Percentiles rank a stretch among this genome's conserved stretches.
Evolutionary conservation across 306 rosid genomes (phyloP).

Genomic region (Medicago truncatula): MtrunA17r5.0-ANR NC_053049.1:44596501-44597000

Average conservation of each 20-base stretch:
- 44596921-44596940: slow-evolving; percentile 59
- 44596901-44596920: slow-evolving; percentile 57
- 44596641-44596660: not conserved
- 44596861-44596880: slow-evolving; percentile 63
- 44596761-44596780: slow-evolving; percentile 3
- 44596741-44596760: slow-evolving; percentile 15
- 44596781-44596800: not conserved
- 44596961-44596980: slow-evolving; percentile 71
- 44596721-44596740: slow-evolving; percentile 42
- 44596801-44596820: slow-evolving; percentile 24
- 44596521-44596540: not conserved
- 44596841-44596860: slow-evolving; percentile 2
- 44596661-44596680: not conserved
- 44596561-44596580: not conserved
- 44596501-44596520: not conserved
- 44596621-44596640: not conserved
- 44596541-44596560: not conserved
- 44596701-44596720: not conserved
- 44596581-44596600: not conserved
- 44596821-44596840: not conserved
- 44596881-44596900: slow-evolving; percentile 62
- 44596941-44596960: slow-evolving; percentile 65
- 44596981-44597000: slow-evolving; percentile 66
- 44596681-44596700: not conserved
- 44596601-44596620: not conserved